Evolutionary conservation across 2,329 filamentous ascomycete genomes (phyloP), one percentile per base, ranked within the genome.

Genomic region (Thelonectria discophora): DNA sequence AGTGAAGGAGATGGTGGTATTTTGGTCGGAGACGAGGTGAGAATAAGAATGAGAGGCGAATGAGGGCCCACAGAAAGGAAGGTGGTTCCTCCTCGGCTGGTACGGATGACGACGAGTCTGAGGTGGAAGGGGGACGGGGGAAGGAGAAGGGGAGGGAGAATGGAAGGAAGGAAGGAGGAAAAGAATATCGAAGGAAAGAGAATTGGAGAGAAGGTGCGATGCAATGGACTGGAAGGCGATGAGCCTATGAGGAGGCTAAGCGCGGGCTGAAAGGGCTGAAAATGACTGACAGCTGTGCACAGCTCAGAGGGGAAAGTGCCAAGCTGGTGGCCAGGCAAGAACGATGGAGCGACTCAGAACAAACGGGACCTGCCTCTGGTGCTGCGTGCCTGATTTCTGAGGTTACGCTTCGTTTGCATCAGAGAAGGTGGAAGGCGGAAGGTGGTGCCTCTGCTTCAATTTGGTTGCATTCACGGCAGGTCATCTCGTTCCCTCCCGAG

Each of bases 161-260:
- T 62, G 58, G 30, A 37, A 55, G 43, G 55, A 66, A 39, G 52
- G 48, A 58, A 51, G 56, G 52, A 57, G 49, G 50, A 52, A 48
- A 49, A 57, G 50, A 65, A 49, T 59, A 46, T 48, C 45, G 56
- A 52, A 60, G 54, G 39, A 27, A 40, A 60, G 56, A 59, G 58
- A 53, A 64, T 65, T 32, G 18, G 50, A 60, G 32, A 49, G 49
- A 55, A 47, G 45, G 54, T 30, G 49, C 55, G 42, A 60, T 60
- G 61, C 34, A 58, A 30, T 30, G 27, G 27, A 30, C 27, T 39
- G 49, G 39, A 39, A 43, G 58, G 42, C 34, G 30, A 64, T 34
- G 30, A 47, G 30, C 51, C 24, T 27, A 43, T 30, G 52, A 52
- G 60, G 45, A 46, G 47, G 58, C 39, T 56, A 32, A 56, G 30